Conservation (phyloP, 768 basidiomycete species). For the Fibroporia radiculosa region DNA sequence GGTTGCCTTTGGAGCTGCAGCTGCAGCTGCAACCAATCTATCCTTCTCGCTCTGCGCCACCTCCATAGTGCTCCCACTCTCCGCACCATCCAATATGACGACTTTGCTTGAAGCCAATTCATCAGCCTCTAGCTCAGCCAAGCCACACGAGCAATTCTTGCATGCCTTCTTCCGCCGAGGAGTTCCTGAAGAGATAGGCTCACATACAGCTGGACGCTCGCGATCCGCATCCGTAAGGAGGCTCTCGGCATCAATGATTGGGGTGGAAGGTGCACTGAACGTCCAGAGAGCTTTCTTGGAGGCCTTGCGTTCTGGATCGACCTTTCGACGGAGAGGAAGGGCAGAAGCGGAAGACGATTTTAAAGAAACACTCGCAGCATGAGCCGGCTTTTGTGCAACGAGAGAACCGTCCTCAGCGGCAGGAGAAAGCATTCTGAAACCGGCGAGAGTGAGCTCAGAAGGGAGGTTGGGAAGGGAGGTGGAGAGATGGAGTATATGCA, state of each 20-base stretch:
- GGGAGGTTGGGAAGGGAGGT: constrained; percentile 36
- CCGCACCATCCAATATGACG: constrained; percentile 59
- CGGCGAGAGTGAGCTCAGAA: constrained; percentile 55
- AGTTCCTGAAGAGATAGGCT: constrained; percentile 43
- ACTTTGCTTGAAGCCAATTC: constrained; percentile 56
- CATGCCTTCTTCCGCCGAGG: constrained; percentile 86
- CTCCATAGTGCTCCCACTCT: constrained; percentile 51
- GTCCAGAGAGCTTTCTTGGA: constrained; percentile 90
- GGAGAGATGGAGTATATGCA: constrained; percentile 54
- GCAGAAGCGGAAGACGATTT: constrained; percentile 29
- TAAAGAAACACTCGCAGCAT: constrained; percentile 33
- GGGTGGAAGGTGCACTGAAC: constrained; percentile 59
- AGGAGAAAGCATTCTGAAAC: constrained; percentile 51
- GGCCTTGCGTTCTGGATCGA: constrained; percentile 48
- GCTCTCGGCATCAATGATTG: constrained; percentile 73
- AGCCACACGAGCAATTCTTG: constrained; percentile 94
- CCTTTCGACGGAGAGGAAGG: constrained; percentile 45
- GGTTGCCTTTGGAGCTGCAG: constrained; percentile 76
- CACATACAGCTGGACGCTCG: constrained; percentile 69
- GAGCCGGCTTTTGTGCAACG: constrained; percentile 65
- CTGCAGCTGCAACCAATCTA: constrained; percentile 56
- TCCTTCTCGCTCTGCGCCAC: constrained; percentile 55
- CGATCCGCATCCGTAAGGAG: constrained; percentile 82
- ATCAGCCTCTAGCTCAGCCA: constrained; percentile 87
- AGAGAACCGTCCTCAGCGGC: constrained; percentile 36